phyloP scores from a whole-genome alignment of 225 moss, liverwort and hornwort species.

The Sphagnum tenellum region DNA sequence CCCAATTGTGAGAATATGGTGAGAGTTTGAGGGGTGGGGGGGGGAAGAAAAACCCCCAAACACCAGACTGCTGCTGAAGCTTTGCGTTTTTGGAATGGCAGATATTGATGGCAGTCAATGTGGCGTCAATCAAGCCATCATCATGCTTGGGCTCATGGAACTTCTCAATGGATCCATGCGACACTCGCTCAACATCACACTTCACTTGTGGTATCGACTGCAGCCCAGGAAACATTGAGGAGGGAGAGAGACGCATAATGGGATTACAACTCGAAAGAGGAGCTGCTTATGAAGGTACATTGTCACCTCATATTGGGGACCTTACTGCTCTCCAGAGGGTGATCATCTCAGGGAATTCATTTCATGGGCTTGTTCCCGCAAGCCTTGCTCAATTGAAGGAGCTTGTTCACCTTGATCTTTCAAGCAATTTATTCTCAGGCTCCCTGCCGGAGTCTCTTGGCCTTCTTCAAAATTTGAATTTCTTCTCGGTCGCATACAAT shows the following conservation, averaged over 20 bases:
- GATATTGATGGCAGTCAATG: slow-evolving; percentile 38
- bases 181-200: slow-evolving; percentile 11
- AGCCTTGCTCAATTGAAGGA: slow-evolving; percentile 13
- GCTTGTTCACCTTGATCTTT: slow-evolving; percentile 35
- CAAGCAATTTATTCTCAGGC: slow-evolving; percentile 29
- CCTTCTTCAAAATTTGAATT: slow-evolving; percentile 2
- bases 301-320: slow-evolving; percentile 34
- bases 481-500: too few species aligned
- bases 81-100: slow-evolving; percentile 7
- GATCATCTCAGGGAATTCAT: slow-evolving; percentile 23
- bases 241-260: slow-evolving; percentile 21
- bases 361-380: slow-evolving; percentile 29
- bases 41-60: not conserved
- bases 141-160: slow-evolving; percentile 41
- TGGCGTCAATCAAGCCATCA: slow-evolving; percentile 31
- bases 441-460: slow-evolving; percentile 24
- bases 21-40: not conserved
- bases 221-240: slow-evolving; percentile 4
- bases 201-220: slow-evolving; percentile 40
- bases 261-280: slow-evolving; percentile 33
- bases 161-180: slow-evolving; percentile 36
- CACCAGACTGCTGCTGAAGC: not conserved
- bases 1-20: not conserved
- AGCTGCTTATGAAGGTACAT: slow-evolving; percentile 30
- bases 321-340: slow-evolving; percentile 28